These are phyloP conservation scores for Saccharum hybrid DNA, from an alignment of 202 grass and related monocot genomes.

Conservation along the genomic window DNA sequence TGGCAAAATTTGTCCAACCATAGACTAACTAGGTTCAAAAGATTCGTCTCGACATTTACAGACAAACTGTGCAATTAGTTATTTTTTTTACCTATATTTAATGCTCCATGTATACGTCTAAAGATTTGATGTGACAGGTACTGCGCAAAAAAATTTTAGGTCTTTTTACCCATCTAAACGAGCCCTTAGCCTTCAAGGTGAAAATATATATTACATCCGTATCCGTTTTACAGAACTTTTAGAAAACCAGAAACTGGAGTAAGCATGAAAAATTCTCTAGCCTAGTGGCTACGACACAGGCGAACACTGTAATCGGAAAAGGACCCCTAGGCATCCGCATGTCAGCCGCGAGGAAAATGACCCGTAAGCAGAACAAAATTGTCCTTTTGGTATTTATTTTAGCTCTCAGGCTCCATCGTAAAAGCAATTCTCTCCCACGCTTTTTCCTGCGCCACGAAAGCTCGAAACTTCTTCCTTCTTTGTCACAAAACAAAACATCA, in stretches of 20 bases:
- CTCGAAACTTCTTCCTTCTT: background rate
- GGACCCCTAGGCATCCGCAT: background rate
- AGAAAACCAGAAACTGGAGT: background rate
- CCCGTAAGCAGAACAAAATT: slow-evolving; percentile 34
- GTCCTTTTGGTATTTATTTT: slow-evolving; percentile 35
- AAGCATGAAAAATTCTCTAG: background rate
- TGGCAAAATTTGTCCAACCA: too few species aligned
- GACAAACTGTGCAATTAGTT: too few species aligned
- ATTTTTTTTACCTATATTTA: too few species aligned
- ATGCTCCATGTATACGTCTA: too few species aligned
- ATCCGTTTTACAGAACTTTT: background rate
- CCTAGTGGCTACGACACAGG: background rate
- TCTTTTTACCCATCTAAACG: too few species aligned
- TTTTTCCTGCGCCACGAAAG: background rate
- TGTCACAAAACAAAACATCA: too few species aligned
- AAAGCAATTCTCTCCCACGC: background rate
- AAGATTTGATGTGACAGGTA: too few species aligned
- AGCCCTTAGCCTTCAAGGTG: background rate
- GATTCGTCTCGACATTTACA: too few species aligned
- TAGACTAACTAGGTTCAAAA: too few species aligned
- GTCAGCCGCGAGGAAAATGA: slow-evolving; percentile 25
- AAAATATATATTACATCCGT: too few species aligned
- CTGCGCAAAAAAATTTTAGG: too few species aligned
- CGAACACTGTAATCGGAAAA: background rate
- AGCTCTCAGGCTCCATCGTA: slow-evolving; percentile 13